Base-by-base conservation (phyloP, 1,284 basidiomycete species). In the Ceratobasidium sp. region DNA sequence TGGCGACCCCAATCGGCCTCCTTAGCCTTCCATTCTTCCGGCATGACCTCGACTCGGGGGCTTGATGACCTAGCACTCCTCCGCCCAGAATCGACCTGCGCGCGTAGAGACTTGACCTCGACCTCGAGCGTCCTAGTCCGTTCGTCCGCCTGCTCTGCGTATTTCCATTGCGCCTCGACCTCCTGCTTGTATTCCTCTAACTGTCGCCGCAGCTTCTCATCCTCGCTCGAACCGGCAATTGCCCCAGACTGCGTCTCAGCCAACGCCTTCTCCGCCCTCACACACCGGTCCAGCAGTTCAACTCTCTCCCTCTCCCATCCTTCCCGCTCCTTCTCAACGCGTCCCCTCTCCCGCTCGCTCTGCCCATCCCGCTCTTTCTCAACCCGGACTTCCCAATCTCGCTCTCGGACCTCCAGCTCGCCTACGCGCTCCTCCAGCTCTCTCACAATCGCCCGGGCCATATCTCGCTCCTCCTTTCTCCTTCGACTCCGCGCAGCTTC, bases 81-180 rank as follows among this genome's bases (percentile, higher is more conserved):
- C 6, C 69, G 55, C 18, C 33, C 33, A 40, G 33, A 33, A 39
- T 58, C 69, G 28, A 67, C 9, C 46, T 66, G 46, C 7, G 60
- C 23, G 12, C 23, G 20, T 6, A 76, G 49, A 7, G 23, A 6
- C 10, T 33, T 66, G 40, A 66, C 6, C 15, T 76, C 73, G 20
- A 49, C 42, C 55, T 77, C 64, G 39, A 77, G 26, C 5, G 33
- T n/a, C 63, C 56, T 67, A 42, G 33, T 60, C 23, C 15, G 67
- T 9, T 53, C 64, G 23, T 77, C 75, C 40, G 75, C 64, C 64
- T 68, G 64, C 42, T 77, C 75, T 10, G 75, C 75, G 46, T 68
- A 77, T 20, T 68, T 77, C 75, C 75, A 77, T 55, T 77, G 75
- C 39, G 75, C 63, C 64, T 77, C 51, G 23, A 77, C 75, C 53